These are phyloP conservation scores for Periglandula ipomoeae DNA, from an alignment of 2,329 filamentous ascomycete genomes.

Conservation along the genomic window DNA sequence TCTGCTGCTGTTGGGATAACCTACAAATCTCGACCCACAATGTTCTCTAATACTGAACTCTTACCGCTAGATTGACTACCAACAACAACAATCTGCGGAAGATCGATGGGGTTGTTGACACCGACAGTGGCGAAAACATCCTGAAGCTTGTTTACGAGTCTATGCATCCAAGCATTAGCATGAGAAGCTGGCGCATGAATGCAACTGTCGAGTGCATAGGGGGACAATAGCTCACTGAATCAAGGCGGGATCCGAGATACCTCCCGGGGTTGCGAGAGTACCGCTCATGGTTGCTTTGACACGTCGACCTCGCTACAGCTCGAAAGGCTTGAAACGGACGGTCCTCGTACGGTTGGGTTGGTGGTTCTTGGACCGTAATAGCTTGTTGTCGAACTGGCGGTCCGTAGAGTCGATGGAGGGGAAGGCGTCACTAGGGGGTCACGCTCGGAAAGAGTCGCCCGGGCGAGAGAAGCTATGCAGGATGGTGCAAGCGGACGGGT, in stretches of 20 bases:
- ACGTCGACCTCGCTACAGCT: slow-evolving; percentile 4
- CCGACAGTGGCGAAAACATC: slow-evolving; percentile 99
- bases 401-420: slow-evolving; percentile 2
- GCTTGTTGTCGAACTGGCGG: slow-evolving; percentile 1
- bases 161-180: slow-evolving; percentile 20
- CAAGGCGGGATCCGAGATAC: slow-evolving; percentile 57
- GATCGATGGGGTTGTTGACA: slow-evolving; percentile 97
- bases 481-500: background rate
- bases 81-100: slow-evolving; percentile 96
- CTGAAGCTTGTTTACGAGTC: slow-evolving; percentile 96
- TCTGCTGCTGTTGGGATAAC: slow-evolving; percentile 24
- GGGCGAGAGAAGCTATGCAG: background rate
- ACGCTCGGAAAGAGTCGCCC: background rate
- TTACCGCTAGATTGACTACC: slow-evolving; percentile 98
- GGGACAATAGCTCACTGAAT: slow-evolving; percentile 42
- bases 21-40: slow-evolving; percentile 97
- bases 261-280: slow-evolving; percentile 37
- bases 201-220: background rate
- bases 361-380: background rate
- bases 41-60: slow-evolving; percentile 98
- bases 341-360: background rate
- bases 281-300: slow-evolving; percentile 22
- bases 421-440: slow-evolving; percentile 5
- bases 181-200: background rate
- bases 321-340: background rate